Conservation (phyloP, 2,329 filamentous ascomycete species). For the Cytospora leucostoma region DNA sequence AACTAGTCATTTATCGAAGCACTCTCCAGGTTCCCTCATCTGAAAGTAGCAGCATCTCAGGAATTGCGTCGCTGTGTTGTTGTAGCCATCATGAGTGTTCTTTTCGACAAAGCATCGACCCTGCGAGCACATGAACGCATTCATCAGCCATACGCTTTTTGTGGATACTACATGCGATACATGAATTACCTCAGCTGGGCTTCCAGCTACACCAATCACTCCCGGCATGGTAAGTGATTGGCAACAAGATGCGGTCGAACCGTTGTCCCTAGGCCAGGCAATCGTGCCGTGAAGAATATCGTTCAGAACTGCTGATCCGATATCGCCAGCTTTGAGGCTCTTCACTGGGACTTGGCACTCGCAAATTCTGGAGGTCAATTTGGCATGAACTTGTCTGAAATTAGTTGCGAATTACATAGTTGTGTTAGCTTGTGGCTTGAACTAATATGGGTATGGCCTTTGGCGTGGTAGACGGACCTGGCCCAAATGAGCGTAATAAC, state of each 20-base stretch:
- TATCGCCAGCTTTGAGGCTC: too few relatives aligned
- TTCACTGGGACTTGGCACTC: too few relatives aligned
- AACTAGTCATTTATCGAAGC: background rate
- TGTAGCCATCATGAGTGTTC: background rate
- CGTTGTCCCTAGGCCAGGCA: slow-evolving; percentile 2
- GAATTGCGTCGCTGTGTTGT: slow-evolving; percentile 2
- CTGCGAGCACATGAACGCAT: background rate
- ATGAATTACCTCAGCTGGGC: background rate
- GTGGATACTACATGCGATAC: background rate
- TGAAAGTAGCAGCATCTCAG: slow-evolving; percentile 8
- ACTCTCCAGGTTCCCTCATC: background rate
- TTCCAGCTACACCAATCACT: background rate
- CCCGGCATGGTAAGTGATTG: background rate
- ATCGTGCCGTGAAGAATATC: background rate
- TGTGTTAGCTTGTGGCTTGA: too few relatives aligned
- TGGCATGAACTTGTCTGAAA: too few relatives aligned
- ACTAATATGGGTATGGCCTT: too few relatives aligned
- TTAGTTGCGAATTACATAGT: too few relatives aligned
- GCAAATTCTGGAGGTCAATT: too few relatives aligned
- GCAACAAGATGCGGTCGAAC: background rate
- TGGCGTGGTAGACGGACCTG: too few relatives aligned
- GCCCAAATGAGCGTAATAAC: too few relatives aligned
- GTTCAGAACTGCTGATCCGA: too few relatives aligned
- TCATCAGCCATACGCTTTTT: accelerated
- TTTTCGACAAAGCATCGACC: background rate